phyloP scores from a whole-genome alignment of 2,329 filamentous ascomycete genomes.

The Cladophialophora immunda region DNA sequence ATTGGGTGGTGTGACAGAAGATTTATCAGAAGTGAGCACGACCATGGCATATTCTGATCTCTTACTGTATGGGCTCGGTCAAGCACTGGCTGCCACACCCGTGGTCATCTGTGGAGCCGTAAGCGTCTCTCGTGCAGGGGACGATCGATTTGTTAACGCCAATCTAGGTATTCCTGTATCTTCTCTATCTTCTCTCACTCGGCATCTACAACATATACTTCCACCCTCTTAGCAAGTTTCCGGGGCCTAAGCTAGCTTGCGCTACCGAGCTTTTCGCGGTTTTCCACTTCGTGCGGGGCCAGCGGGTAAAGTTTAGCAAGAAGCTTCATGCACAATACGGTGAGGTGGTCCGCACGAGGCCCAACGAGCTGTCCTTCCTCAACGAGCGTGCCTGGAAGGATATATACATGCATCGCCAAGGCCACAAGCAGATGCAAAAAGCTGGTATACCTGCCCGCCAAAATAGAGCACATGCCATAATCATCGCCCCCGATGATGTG shows the following conservation, averaged over 20 bases:
- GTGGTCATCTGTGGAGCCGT: too few relatives aligned
- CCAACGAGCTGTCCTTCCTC: slow-evolving; percentile 49
- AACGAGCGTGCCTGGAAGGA: slow-evolving; percentile 44
- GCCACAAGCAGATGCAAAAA: not conserved
- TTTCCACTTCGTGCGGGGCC: not conserved
- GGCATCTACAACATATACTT: slow-evolving; percentile 39
- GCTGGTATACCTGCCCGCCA: not conserved
- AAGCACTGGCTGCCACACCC: too few relatives aligned
- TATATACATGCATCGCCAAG: slow-evolving; percentile 47
- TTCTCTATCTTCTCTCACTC: too few relatives aligned
- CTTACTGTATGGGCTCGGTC: too few relatives aligned
- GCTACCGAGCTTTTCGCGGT: slow-evolving; percentile 19
- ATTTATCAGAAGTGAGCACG: too few relatives aligned
- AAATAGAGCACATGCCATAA: not conserved
- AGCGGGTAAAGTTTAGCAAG: too few relatives aligned
- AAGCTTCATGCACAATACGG: slow-evolving; percentile 37
- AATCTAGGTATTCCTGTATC: too few relatives aligned
- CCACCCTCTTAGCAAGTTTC: slow-evolving; percentile 40
- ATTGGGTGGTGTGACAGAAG: too few relatives aligned
- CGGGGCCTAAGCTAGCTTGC: slow-evolving; percentile 47
- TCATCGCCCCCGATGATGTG: slow-evolving; percentile 27
- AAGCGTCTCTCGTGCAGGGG: too few relatives aligned
- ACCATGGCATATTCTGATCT: too few relatives aligned
- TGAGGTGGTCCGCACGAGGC: slow-evolving; percentile 49
- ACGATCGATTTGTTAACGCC: slow-evolving; percentile 14